Percentiles rank a stretch among this genome's conserved stretches.
These are phyloP conservation scores for Heliosperma pusillum DNA, from an alignment of 148 eudicot genomes.

Conservation along the genomic window DNA sequence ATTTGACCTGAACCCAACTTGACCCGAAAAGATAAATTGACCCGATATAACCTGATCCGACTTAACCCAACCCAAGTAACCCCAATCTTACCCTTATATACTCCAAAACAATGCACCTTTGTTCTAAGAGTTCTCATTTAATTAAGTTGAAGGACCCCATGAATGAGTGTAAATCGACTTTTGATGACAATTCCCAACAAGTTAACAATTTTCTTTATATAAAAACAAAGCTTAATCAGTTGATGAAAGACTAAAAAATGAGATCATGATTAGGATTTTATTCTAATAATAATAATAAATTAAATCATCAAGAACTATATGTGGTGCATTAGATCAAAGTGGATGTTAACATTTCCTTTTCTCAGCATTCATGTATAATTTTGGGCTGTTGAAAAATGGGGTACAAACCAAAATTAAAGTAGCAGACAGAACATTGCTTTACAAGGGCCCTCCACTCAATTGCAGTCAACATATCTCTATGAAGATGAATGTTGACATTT, in stretches of 20 bases:
- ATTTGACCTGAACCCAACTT: no score
- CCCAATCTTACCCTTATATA: no score
- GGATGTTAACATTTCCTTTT: slow-evolving; percentile 16
- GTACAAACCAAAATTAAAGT: slow-evolving; percentile 22
- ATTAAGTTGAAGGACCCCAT: neutral
- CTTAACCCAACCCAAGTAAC: no score
- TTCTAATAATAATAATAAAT: slow-evolving; percentile 1
- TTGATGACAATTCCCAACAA: neutral
- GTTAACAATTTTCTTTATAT: neutral
- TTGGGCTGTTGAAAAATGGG: slow-evolving; percentile 19
- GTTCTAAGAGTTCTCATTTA: neutral
- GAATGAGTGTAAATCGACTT: slow-evolving; percentile 3
- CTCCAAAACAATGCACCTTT: neutral
- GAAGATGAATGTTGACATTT: slow-evolving; percentile 14
- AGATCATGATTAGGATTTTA: slow-evolving; percentile 10
- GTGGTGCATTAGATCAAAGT: slow-evolving; percentile 7
- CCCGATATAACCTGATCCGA: no score
- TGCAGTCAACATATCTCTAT: slow-evolving; percentile 12
- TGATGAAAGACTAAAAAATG: neutral
- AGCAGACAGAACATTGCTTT: slow-evolving; percentile 34
- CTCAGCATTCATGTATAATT: slow-evolving; percentile 10
- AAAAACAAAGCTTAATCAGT: neutral
- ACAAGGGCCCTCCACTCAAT: slow-evolving; percentile 24
- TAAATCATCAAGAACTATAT: neutral
- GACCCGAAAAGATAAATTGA: no score